Evolutionary conservation across 192 early-diverging fungal genomes (phyloP), one percentile per base, ranked within the genome.

Genomic region (Backusella parvicylindrica): DNA sequence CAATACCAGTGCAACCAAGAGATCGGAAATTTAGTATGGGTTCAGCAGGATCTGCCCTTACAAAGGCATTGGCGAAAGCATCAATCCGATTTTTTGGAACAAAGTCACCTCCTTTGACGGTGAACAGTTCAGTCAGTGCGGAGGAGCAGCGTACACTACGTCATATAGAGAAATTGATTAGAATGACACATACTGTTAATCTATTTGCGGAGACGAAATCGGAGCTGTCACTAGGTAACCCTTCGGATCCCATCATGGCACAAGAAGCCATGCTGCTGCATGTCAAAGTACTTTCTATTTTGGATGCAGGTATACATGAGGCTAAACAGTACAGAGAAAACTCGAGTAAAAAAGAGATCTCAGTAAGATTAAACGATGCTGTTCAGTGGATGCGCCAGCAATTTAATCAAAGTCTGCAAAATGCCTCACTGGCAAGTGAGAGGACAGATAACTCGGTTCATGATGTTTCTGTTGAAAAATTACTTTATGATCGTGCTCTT

Each of bases 331-430:
- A 86, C 76, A 83, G 91, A 89, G 70, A 71, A 26, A 49, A 13
- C 21, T 38, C 50, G 16, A 82, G 75, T 16, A 80, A 78, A 2
- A 81, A 80, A 47, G 81, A 84, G 4, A 75, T 71, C 16, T 81
- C 85, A 13, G 82, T 83, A 49, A 35, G 65, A n/a, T 26, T 89
- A 70, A 92, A 90, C 68, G 76, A 77, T 15, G 89, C 84, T 2
- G 95, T 98, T 26, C 92, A 96, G 74, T 98, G 95, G 94, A 92
- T 97, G 67, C 91, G 94, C 18, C 88, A 87, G 64, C 89, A 91
- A 70, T 99, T 96, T 76, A 96, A 99, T 81, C 92, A 93, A 68
- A 96, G 93, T 65, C 75, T 97, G 13, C 95, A 97, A 28, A 85
- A 90, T 2, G 97, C 96, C 4, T 60, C 53, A 0, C 91, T 96